Evolutionary conservation across 2,329 filamentous ascomycete genomes (phyloP).

Genomic region (Zelopaecilomyces penicillatus): DNA sequence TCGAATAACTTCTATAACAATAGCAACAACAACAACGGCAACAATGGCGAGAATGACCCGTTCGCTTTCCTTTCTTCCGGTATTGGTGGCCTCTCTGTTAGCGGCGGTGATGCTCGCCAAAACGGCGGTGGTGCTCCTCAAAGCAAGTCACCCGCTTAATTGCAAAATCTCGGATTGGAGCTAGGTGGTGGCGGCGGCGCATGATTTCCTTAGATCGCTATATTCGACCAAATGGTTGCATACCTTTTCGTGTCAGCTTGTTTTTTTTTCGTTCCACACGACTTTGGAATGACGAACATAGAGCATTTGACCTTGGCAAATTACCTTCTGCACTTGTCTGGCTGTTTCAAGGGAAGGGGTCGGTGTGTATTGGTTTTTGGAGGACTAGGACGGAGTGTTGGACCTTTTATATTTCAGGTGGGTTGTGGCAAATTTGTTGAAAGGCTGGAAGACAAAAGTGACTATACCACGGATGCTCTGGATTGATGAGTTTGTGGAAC

Average conservation of each 20-base stretch:
- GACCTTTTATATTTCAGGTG: slow-evolving; percentile 26
- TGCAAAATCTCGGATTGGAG: slow-evolving; percentile 5
- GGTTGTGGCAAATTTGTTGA: slow-evolving; percentile 25
- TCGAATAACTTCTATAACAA: slow-evolving; percentile 41
- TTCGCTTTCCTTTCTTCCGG: slow-evolving; percentile 72
- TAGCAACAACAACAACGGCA: slow-evolving; percentile 53
- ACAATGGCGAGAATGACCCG: slow-evolving; percentile 59
- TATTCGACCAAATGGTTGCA: slow-evolving; percentile 13
- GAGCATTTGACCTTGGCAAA: slow-evolving; percentile 36
- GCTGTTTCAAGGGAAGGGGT: slow-evolving; percentile 31
- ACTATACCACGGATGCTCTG: slow-evolving; percentile 28
- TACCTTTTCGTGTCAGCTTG: slow-evolving; percentile 17
- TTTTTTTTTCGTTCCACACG: slow-evolving; percentile 14
- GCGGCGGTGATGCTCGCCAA: slow-evolving; percentile 54
- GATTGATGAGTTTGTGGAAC: slow-evolving; percentile 23
- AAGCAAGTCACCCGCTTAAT: slow-evolving; percentile 53
- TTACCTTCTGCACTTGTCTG: slow-evolving; percentile 34
- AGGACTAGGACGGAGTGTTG: slow-evolving; percentile 31
- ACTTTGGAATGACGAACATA: slow-evolving; percentile 38
- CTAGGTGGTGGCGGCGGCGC: slow-evolving; percentile 17
- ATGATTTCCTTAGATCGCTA: slow-evolving; percentile 19
- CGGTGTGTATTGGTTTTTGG: slow-evolving; percentile 28
- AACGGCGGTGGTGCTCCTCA: slow-evolving; percentile 50
- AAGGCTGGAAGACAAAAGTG: slow-evolving; percentile 34
- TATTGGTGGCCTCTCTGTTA: slow-evolving; percentile 64